Evolutionary conservation across 2,329 filamentous ascomycete genomes (phyloP), one percentile per base, ranked within the genome.

Genomic region (Penicillium nordicum): DNA sequence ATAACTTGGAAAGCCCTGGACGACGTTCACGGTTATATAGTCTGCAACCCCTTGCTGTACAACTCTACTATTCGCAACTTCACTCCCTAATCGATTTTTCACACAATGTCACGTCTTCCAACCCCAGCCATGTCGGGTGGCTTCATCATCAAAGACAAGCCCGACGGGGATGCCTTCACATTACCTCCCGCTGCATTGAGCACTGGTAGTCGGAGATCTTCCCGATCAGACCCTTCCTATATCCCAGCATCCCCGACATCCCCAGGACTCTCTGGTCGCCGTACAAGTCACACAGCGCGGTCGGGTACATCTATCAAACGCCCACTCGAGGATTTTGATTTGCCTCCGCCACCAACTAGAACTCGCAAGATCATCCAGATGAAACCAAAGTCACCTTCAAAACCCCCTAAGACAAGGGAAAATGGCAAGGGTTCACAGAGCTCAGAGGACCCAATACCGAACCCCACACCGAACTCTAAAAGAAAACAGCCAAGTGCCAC

Each of bases 301-400:
- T 52, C 71, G 67, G 63, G 55, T 67, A 66, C 66, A 66, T 69
- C 66, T 57, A 57, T 69, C 63, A 76, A 80, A 66, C 69, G 74
- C 38, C 69, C 76, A 23, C 63, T 77, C 57, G 73, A 75, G 32
- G 72, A 75, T 29, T 95, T 96, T 72, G 83, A 89, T 10, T 83
- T 99, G 16, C 94, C 94, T 21, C 94, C 94, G 10, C 94, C 93
- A 16, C 94, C 94, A 0, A 96, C 92, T 3, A 83, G 93, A 60
- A 90, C 91, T 41, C 88, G 93, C 67, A 97, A 95, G 78, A 97
- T 99, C 71, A 97, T 97, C 57, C 93, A 97, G 76, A 96, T 97
- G 92, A 96, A 96, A 75, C 93, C 85, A 11, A 79, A 80, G 58
- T 69, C 70, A 3, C 72, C 71, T 4, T 11, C 27, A 63, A 69